A percentile compares a stretch with the other conserved stretches of the same genome.
Evolutionary conservation across 2,329 filamentous ascomycete genomes (phyloP).

Genomic region (Pyricularia pennisetigena): DNA sequence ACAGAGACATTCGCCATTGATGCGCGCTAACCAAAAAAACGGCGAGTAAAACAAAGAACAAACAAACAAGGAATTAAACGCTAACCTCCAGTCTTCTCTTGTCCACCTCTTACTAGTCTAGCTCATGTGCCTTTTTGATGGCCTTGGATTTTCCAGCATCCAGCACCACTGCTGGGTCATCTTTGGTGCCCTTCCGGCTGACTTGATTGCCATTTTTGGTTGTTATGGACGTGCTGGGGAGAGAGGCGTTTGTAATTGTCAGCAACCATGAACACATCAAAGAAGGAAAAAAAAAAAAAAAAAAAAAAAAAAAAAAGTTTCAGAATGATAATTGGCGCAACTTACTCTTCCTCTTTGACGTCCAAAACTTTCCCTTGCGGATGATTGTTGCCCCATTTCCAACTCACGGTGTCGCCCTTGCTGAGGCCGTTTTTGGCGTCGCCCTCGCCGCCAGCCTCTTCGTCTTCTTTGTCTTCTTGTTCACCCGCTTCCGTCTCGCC

Average conservation of each 20-base stretch:
- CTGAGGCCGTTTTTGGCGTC: conserved; percentile 2
- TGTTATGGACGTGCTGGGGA: conserved; percentile 22
- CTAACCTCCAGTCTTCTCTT: background rate
- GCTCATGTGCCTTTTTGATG: conserved; percentile 28
- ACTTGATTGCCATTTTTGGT: conserved; percentile 32
- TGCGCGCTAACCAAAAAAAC: no score
- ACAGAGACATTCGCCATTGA: background rate
- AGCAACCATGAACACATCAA: background rate
- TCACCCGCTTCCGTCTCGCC: background rate
- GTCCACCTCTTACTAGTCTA: conserved; percentile 17
- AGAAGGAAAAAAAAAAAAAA: background rate
- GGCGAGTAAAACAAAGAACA: no score
- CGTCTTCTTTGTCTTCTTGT: background rate
- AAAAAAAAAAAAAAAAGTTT: background rate
- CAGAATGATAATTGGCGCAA: background rate
- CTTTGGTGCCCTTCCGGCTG: conserved; percentile 25
- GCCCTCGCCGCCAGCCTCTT: background rate
- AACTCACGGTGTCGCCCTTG: conserved; percentile 31
- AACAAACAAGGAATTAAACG: background rate
- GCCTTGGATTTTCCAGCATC: conserved; percentile 32
- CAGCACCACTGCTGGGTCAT: conserved; percentile 32
- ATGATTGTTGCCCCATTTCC: conserved; percentile 34
- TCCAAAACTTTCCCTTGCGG: conserved; percentile 33
- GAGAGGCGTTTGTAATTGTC: background rate
- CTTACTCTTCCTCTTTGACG: conserved; percentile 31